These are phyloP conservation scores for Gypsophila paniculata DNA, from an alignment of 179 eudicot genomes.

Conservation along the genomic window DNA sequence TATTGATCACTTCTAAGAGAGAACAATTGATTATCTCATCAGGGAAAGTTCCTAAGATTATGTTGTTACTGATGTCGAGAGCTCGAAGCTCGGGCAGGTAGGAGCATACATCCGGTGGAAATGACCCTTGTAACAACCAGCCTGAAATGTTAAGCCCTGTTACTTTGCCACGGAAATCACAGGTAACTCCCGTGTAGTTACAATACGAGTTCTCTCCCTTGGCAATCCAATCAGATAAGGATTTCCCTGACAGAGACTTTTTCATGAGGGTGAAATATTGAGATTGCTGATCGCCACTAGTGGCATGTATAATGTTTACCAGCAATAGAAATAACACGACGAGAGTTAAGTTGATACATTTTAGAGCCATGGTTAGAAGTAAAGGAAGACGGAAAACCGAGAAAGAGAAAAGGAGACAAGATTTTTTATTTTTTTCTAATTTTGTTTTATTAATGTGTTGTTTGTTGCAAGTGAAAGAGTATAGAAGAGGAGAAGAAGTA, in stretches of 20 bases:
- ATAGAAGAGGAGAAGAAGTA: slow-evolving; percentile 45
- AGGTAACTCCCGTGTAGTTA: slow-evolving; percentile 58
- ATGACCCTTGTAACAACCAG: slow-evolving; percentile 54
- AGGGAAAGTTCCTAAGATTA: slow-evolving; percentile 51
- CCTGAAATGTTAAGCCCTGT: slow-evolving; percentile 49
- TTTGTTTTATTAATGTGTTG: slow-evolving; percentile 22
- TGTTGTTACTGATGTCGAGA: slow-evolving; percentile 53
- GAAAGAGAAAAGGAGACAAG: slow-evolving; percentile 6
- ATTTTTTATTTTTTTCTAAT: neutral
- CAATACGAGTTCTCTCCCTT: slow-evolving; percentile 41
- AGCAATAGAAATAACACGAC: slow-evolving; percentile 34
- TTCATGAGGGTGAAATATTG: slow-evolving; percentile 58
- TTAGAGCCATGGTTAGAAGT: slow-evolving; percentile 41
- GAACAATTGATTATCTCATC: slow-evolving; percentile 63
- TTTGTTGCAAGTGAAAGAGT: slow-evolving; percentile 40
- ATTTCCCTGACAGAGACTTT: slow-evolving; percentile 48
- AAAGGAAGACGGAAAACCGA: slow-evolving; percentile 8
- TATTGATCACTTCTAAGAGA: slow-evolving; percentile 56
- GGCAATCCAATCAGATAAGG: slow-evolving; percentile 48
- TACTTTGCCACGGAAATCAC: slow-evolving; percentile 49
- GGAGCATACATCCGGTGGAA: slow-evolving; percentile 66
- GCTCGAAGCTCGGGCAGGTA: slow-evolving; percentile 55
- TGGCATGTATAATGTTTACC: slow-evolving; percentile 25
- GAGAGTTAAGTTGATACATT: slow-evolving; percentile 22
- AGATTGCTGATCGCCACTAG: slow-evolving; percentile 38